Base-by-base conservation (phyloP, 1,284 basidiomycete species). In the Puccinia novopanici region DNA sequence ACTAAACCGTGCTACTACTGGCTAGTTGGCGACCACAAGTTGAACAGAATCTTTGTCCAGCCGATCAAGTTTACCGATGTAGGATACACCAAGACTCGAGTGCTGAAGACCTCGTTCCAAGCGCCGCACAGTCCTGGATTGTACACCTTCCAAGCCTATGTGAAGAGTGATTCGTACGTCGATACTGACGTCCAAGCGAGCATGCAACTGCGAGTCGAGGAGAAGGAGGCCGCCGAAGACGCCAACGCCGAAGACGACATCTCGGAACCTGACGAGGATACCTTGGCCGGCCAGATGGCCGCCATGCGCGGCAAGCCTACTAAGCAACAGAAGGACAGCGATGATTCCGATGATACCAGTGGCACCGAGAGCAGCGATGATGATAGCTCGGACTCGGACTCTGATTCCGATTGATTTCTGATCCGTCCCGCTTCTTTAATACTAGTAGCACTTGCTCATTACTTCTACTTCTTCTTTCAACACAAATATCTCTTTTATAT, bases 211-310 rank as follows among this genome's bases (percentile, higher is more conserved):
- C 87, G 89, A 10, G 88, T 90, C 17, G 88, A 87, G 6, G 87
- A 91, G 17, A 88, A 87, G 12, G 87, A 87, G 0, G 90, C n/a
- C 8, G 57, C 52, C 45, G 83, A 81, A 45, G 91, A 91, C 79
- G 55, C 34, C 4, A 72, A 72, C 17, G 88, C 87, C 19, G 94
- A 95, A 71, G 94, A 96, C 84, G 94, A 95, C 81, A 98, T 98
- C 82, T 96, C 93, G 0, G 95, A 97, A 77, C 95, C 95, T 0
- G 95, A 98, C 70, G 95, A 98, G 86, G 95, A 97, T 86, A 90
- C 91, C 34, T 88, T 99, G 67, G 97, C 95, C 3, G 97, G 97
- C 3, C 97, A 99, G 88, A 98, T 99, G 95, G 95, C 96, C 2
- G 90, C 92, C 72, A 96, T 99, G 94, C 91, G 93, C 75, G 97